These are phyloP conservation scores for Aureobasidium subglaciale DNA, from an alignment of 2,329 filamentous ascomycete species.

Conservation along the genomic window DNA sequence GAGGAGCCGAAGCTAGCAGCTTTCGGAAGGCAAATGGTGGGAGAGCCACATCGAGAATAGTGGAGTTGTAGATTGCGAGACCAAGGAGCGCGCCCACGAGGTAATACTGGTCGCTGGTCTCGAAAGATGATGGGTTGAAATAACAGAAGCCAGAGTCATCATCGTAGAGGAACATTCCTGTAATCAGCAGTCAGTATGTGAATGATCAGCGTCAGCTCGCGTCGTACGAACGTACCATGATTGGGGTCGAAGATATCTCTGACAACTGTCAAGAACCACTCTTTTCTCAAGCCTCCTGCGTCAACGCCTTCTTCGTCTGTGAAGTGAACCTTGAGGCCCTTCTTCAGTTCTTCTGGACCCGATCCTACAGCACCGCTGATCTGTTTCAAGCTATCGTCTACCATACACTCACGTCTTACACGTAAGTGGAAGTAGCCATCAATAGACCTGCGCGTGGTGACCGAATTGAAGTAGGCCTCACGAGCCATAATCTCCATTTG, in stretches of 20 bases:
- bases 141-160: constrained; percentile 88
- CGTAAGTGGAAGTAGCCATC: constrained; percentile 66
- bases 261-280: constrained; percentile 87
- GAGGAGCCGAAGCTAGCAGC: constrained; percentile 69
- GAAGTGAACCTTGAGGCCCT: constrained; percentile 79
- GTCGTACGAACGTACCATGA: constrained; percentile 64
- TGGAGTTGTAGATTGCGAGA: constrained; percentile 90
- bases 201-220: too few species aligned
- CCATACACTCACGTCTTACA: constrained; percentile 75
- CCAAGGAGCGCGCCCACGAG: constrained; percentile 82
- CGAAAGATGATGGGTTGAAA: constrained; percentile 84
- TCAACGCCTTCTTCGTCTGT: constrained; percentile 85
- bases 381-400: constrained; percentile 77
- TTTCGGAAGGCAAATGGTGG: constrained; percentile 88
- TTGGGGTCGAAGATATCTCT: constrained; percentile 87
- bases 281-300: constrained; percentile 80
- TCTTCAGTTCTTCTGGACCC: constrained; percentile 80
- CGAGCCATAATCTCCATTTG: constrained; percentile 86
- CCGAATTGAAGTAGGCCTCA: constrained; percentile 85
- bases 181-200: too few species aligned
- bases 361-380: constrained; percentile 80
- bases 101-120: constrained; percentile 87
- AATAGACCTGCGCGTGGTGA: constrained; percentile 65
- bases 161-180: constrained; percentile 87
- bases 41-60: constrained; percentile 79